Evolutionary conservation across 2,329 filamentous ascomycete genomes (phyloP).

Genomic region (Penicillium sp.): DNA sequence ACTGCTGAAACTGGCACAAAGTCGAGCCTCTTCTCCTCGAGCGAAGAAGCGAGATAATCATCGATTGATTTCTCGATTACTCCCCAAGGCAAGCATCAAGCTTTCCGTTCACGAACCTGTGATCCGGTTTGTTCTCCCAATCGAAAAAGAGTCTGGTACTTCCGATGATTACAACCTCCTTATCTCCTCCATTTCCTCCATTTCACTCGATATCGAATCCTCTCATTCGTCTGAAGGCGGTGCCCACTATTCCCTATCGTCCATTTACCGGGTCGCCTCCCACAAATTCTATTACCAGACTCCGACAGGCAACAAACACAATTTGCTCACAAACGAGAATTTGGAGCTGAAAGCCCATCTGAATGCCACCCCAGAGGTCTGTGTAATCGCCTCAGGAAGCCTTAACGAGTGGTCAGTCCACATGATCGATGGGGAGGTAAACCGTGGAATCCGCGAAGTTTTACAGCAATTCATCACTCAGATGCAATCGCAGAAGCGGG

Average conservation of each 20-base stretch:
- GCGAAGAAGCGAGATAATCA: constrained; percentile 51
- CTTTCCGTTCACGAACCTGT: constrained; percentile 97
- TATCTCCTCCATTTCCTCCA: constrained; percentile 90
- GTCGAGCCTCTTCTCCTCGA: constrained; percentile 46
- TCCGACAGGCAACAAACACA: constrained; percentile 74
- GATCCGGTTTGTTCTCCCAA: constrained; percentile 79
- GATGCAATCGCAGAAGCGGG: constrained; percentile 60
- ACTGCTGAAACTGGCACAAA: constrained; percentile 71
- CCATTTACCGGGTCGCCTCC: constrained; percentile 76
- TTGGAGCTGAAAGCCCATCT: constrained; percentile 84
- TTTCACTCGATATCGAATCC: constrained; percentile 89
- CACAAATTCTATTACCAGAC: constrained; percentile 96
- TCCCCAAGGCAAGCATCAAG: constrained; percentile 93
- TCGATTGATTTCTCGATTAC: constrained; percentile 77
- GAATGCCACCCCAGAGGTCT: constrained; percentile 79
- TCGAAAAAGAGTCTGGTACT: constrained; percentile 58
- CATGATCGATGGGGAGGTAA: constrained; percentile 89
- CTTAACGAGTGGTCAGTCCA: constrained; percentile 85
- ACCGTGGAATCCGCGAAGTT: constrained; percentile 86
- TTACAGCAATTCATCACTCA: constrained; percentile 75
- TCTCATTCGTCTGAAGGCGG: constrained; percentile 86
- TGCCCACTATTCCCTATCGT: constrained; percentile 80
- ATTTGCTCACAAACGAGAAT: constrained; percentile 81
- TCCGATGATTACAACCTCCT: constrained; percentile 90
- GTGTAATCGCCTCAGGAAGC: constrained; percentile 74